Percentiles rank a stretch among this genome's conserved stretches.
These are phyloP conservation scores for Neofusicoccum laricinum DNA, from an alignment of 2,329 filamentous ascomycete species.

Conservation along the genomic window DNA sequence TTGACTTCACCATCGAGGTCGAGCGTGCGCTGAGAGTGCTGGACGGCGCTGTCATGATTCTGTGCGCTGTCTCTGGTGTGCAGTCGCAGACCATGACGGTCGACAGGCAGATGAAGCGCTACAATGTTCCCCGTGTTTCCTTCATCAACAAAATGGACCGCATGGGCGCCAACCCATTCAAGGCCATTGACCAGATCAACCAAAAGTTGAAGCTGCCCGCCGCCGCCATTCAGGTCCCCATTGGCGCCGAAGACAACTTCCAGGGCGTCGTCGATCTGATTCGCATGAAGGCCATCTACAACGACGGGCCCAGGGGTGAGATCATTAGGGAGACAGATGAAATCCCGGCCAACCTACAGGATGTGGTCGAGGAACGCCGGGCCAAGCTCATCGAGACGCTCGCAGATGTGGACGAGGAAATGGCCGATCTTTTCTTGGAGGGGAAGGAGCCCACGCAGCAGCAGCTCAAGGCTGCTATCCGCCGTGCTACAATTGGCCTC, in stretches of 20 bases:
- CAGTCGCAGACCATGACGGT: conserved; percentile 98
- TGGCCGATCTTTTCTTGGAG: conserved; percentile 90
- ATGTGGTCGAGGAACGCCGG: conserved; percentile 77
- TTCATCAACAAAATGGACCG: conserved; percentile 99
- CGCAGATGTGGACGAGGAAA: conserved; percentile 96
- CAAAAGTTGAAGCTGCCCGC: conserved; percentile 90
- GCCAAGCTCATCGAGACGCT: conserved; percentile 88
- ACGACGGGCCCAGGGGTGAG: conserved; percentile 76
- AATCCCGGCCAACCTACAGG: conserved; percentile 74
- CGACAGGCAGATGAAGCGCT: conserved; percentile 96
- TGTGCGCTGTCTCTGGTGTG: conserved; percentile 95
- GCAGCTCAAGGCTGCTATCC: conserved; percentile 90
- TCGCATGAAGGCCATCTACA: conserved; percentile 89
- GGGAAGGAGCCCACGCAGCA: conserved; percentile 73
- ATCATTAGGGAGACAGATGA: conserved; percentile 73
- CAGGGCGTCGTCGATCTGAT: conserved; percentile 90
- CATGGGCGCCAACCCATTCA: conserved; percentile 97
- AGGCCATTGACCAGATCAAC: conserved; percentile 96
- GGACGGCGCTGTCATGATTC: conserved; percentile 96
- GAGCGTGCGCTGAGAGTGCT: conserved; percentile 92
- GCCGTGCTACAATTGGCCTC: conserved; percentile 79
- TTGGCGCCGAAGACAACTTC: conserved; percentile 88
- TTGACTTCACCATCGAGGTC: conserved; percentile 98
- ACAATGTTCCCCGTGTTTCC: conserved; percentile 91
- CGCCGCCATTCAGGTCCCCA: conserved; percentile 90